These are phyloP conservation scores for Coix lacrymajobi DNA, from an alignment of 176 grass and related monocot species.

Conservation along the genomic window DNA sequence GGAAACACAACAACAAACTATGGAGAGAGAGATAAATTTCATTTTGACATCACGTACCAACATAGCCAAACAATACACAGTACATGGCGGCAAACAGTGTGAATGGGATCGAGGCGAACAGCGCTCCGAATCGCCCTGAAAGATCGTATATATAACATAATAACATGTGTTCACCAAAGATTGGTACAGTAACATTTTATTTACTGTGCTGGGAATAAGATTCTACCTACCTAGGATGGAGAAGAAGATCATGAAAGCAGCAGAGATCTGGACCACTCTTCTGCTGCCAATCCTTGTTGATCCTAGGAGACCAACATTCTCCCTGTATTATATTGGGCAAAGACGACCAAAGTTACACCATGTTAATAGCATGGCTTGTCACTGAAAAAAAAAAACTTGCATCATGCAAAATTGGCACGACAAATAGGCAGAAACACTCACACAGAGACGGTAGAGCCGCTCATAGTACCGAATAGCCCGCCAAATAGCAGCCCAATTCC, in stretches of 20 bases:
- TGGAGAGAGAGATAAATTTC: not conserved
- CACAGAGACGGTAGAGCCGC: slow-evolving; percentile 78
- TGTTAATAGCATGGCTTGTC: not conserved
- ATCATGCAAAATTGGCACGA: not conserved
- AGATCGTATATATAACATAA: not conserved
- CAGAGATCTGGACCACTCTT: slow-evolving; percentile 70
- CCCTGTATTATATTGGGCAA: slow-evolving; percentile 25
- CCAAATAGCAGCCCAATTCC: slow-evolving; percentile 61
- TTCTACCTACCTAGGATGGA: slow-evolving; percentile 51
- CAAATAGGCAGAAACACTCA: slow-evolving; percentile 31
- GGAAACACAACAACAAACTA: not conserved
- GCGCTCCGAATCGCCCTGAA: slow-evolving; percentile 64
- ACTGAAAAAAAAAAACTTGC: not conserved
- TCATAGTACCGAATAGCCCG: slow-evolving; percentile 64
- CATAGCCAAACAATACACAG: slow-evolving; percentile 70
- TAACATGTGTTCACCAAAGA: not conserved
- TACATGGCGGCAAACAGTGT: slow-evolving; percentile 67
- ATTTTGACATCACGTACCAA: slow-evolving; percentile 34
- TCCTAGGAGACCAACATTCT: slow-evolving; percentile 83
- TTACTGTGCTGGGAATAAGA: not conserved
- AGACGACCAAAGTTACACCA: not conserved
- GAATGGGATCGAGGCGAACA: slow-evolving; percentile 84
- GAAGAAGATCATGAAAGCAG: slow-evolving; percentile 93
- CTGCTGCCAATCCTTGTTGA: slow-evolving; percentile 85
- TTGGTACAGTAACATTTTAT: not conserved